Evolutionary conservation across 257 asterid species (phyloP).

Genomic region (Solanum phureja): DNA sequence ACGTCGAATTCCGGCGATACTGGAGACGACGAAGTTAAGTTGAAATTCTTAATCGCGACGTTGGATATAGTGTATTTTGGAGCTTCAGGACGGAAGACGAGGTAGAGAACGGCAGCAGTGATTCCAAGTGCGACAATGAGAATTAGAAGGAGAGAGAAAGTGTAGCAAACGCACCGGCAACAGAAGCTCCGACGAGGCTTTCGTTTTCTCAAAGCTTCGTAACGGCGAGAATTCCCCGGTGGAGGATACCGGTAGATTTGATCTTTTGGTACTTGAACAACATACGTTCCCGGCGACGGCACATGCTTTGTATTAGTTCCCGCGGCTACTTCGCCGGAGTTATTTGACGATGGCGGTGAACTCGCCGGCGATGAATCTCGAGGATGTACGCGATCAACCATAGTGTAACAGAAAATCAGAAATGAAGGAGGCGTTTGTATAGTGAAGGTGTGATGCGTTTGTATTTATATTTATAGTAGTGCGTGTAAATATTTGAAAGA

Average conservation of each 20-base stretch:
- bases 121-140: conserved; percentile 38
- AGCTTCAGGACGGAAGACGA: conserved; percentile 55
- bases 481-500: neutral
- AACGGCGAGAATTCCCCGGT: conserved; percentile 25
- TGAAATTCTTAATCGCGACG: conserved; percentile 37
- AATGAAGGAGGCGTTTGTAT: neutral
- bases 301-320: neutral
- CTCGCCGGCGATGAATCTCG: neutral
- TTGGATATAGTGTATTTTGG: conserved; percentile 43
- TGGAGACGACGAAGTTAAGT: conserved; percentile 38
- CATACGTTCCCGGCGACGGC: conserved; percentile 15
- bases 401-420: neutral
- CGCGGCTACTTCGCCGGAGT: neutral
- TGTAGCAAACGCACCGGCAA: conserved; percentile 45
- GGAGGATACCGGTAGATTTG: conserved; percentile 29
- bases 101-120: conserved; percentile 64
- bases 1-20: conserved; percentile 60
- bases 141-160: conserved; percentile 28
- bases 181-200: conserved; percentile 35
- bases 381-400: conserved; percentile 13
- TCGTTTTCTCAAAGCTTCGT: conserved; percentile 17
- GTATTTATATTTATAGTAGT: neutral
- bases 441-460: neutral
- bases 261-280: conserved; percentile 33
- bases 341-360: neutral